Percentiles rank a stretch among this genome's conserved stretches.
These are phyloP conservation scores for Phytophthora cactorum DNA, from an alignment of 352 stramenopile species.

Conservation along the genomic window DNA sequence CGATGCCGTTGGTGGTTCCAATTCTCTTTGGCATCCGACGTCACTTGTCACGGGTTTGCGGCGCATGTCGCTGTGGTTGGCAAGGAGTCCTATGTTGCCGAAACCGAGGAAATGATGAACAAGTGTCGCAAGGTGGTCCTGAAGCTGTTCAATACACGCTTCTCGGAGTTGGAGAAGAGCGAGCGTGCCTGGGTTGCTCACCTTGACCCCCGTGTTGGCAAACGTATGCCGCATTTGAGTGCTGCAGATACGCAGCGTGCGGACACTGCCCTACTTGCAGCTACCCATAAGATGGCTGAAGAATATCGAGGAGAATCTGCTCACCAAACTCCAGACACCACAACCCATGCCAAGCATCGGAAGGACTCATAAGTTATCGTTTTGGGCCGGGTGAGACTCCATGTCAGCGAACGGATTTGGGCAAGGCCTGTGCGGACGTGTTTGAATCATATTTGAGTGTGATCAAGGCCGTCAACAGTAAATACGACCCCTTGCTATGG, in stretches of 20 bases:
- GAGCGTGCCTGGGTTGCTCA: slow-evolving; percentile 6
- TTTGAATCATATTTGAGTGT: not conserved
- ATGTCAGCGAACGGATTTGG: not conserved
- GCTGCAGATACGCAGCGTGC: not conserved
- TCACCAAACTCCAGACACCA: not conserved
- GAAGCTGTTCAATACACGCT: slow-evolving; percentile 10
- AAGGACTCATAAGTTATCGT: not conserved
- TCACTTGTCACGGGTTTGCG: slow-evolving; percentile 6
- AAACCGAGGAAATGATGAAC: slow-evolving; percentile 24
- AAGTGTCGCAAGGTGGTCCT: slow-evolving; percentile 3
- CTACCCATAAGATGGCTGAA: not conserved
- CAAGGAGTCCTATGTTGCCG: not conserved
- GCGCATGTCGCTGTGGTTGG: not conserved
- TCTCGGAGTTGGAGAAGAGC: slow-evolving; percentile 2
- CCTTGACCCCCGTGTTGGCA: not conserved
- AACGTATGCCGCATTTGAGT: slow-evolving; percentile 11
- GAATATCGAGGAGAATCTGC: not conserved
- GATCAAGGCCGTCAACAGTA: not conserved
- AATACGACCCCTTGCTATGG: not conserved
- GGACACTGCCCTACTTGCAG: not conserved
- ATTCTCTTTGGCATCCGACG: not conserved
- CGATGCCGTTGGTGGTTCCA: slow-evolving; percentile 11
- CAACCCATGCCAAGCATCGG: not conserved
- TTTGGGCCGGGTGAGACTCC: not conserved
- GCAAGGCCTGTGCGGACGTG: not conserved